These are phyloP conservation scores for Penicillium verhagenii DNA, from an alignment of 495 filamentous ascomycete genomes.

Conservation along the genomic window DNA sequence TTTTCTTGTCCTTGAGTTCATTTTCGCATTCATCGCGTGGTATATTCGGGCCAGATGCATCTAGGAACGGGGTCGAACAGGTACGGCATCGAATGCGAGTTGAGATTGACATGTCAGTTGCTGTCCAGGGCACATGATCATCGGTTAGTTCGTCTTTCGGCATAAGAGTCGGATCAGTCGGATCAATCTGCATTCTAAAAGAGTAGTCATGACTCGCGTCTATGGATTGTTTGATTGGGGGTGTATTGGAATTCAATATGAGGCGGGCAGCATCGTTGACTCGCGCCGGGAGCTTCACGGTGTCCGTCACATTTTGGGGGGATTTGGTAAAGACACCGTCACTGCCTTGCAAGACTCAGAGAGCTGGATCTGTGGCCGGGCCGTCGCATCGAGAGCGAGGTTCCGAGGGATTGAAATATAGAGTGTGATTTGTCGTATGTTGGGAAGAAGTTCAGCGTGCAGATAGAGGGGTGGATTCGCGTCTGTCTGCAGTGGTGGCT, in stretches of 20 bases:
- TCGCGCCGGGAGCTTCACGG: slow-evolving; percentile 64
- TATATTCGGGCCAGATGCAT: background rate
- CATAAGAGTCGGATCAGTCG: slow-evolving; percentile 26
- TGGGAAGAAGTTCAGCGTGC: slow-evolving; percentile 83
- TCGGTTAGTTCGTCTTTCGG: slow-evolving; percentile 29
- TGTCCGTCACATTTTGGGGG: slow-evolving; percentile 44
- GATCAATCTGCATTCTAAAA: slow-evolving; percentile 68
- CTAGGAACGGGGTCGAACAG: slow-evolving; percentile 48
- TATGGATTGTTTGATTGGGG: background rate
- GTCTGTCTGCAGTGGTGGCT: background rate
- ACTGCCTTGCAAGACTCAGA: slow-evolving; percentile 43
- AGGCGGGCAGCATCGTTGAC: slow-evolving; percentile 41
- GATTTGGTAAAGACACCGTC: slow-evolving; percentile 43
- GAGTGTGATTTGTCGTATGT: slow-evolving; percentile 82
- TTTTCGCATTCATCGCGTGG: background rate
- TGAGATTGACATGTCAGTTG: slow-evolving; percentile 53
- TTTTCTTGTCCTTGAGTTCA: too few species aligned
- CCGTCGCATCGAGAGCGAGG: slow-evolving; percentile 29
- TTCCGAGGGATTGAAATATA: slow-evolving; percentile 62
- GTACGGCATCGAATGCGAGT: slow-evolving; percentile 62
- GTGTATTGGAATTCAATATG: slow-evolving; percentile 10
- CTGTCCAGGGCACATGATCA: slow-evolving; percentile 69
- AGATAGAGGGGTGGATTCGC: slow-evolving; percentile 43
- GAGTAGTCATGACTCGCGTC: slow-evolving; percentile 39
- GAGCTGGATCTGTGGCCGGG: slow-evolving; percentile 30